Base-by-base conservation (phyloP, 768 basidiomycete genomes). In the Leccinum longicurvipes region DNA sequence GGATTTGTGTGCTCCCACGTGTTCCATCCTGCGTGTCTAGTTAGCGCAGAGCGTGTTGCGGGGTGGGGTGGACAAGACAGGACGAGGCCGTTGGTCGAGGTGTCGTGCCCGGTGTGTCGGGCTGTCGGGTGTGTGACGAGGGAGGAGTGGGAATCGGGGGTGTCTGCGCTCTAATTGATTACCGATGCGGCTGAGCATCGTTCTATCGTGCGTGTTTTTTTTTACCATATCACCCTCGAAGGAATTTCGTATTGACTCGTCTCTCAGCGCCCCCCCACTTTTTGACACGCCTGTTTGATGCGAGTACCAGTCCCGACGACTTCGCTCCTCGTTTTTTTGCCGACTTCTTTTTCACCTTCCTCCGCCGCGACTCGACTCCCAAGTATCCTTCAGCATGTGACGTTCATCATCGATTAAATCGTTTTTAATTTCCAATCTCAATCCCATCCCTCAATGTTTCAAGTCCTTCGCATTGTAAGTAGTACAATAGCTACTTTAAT, bases 21-120 rank as follows among this genome's bases (percentile, higher is more conserved):
- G 45, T 91, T 91, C 77, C 90, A 92, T 63, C 78, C 82, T 9
- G 69, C 82, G 53, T 92, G 90, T 70, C 65, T 92, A 39, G 88
- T 92, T 47, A 79, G 67, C 71, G 84, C 79, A 57, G 89, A 74
- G 76, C 83, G 82, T 57, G 85, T 76, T 15, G 80, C 85, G 12
- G 75, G 85, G n/a, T 81, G 79, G 73, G 86, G 84, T 23, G 78
- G 74, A 12, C 77, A 81, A 51, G 77, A 73, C 31, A 70, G 67
- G 52, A 68, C 74, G 45, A 69, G 65, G 23, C 69, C 66, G 14
- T 64, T 65, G 21, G 82, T 89, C 0, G 82, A 87, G 65, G 86
- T 90, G n/a, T 80, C 82, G 17, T 91, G 90, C 68, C 85, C 87
- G 1, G 79, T 87, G 7, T 92, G 90, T 63, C 70, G 88, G 47